Conservation (phyloP, 148 eudicot species). For the Arctostaphylos glauca region DNA sequence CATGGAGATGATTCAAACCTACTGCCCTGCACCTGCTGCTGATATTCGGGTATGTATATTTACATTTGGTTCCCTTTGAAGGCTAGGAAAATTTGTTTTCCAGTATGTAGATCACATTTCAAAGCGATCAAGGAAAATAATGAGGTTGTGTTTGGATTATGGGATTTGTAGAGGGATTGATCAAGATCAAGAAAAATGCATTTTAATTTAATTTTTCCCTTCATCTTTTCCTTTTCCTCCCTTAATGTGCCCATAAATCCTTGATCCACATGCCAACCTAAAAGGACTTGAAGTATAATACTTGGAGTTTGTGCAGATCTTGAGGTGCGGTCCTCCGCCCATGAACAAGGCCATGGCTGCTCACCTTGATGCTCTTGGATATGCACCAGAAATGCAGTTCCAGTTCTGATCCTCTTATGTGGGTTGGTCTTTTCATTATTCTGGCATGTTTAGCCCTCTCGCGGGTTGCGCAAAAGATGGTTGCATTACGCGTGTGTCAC, state of each 20-base stretch:
- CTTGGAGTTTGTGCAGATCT: conserved; percentile 36
- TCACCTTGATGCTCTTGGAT: conserved; percentile 69
- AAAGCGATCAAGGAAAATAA: neutral
- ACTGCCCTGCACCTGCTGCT: conserved; percentile 74
- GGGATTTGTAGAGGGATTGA: neutral
- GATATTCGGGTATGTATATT: conserved; percentile 71
- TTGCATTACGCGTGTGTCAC: too few species aligned
- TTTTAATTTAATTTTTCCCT: too few species aligned
- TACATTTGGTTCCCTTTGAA: neutral
- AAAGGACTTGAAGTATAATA: neutral
- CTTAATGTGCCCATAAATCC: too few species aligned
- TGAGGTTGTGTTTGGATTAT: neutral
- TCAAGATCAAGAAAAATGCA: too few species aligned
- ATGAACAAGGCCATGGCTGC: conserved; percentile 93
- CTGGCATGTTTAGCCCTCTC: neutral
- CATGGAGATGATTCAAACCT: conserved; percentile 83
- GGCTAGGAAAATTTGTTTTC: neutral
- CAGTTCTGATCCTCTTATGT: conserved; percentile 41
- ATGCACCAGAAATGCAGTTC: conserved; percentile 66
- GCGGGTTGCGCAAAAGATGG: neutral
- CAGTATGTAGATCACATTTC: too few species aligned
- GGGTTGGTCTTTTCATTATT: neutral
- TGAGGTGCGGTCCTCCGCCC: conserved; percentile 83
- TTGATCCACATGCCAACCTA: neutral
- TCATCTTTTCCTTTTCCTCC: too few species aligned